Percentiles rank a stretch among this genome's conserved stretches.
Conservation (phyloP, 768 basidiomycete species). For the Suillus lakei region DNA sequence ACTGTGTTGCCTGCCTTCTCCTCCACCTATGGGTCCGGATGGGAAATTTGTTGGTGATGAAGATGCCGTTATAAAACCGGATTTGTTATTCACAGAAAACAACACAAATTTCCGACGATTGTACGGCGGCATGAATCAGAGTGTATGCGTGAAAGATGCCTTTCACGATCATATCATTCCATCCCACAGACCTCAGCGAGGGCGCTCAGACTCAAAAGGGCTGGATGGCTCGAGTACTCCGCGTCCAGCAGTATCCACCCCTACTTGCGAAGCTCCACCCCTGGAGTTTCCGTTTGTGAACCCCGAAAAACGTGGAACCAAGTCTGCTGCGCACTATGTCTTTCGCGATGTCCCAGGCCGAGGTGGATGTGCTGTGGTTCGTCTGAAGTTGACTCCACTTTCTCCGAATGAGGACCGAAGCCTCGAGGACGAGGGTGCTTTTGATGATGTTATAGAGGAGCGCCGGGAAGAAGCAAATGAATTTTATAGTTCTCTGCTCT, state of each 20-base stretch:
- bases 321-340: constrained; percentile 89
- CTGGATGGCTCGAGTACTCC: neutral
- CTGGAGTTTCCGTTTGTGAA: constrained; percentile 63
- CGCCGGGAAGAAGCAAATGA: constrained; percentile 94
- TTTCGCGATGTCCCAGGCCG: constrained; percentile 87
- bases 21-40: constrained; percentile 82
- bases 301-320: constrained; percentile 87
- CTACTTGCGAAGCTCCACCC: constrained; percentile 2
- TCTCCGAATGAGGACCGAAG: constrained; percentile 77
- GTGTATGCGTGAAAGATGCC: constrained; percentile 90
- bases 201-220: constrained; percentile 13
- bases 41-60: constrained; percentile 70
- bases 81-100: constrained; percentile 94
- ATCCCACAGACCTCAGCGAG: constrained; percentile 65
- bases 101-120: constrained; percentile 94
- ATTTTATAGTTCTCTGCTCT: constrained; percentile 83
- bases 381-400: constrained; percentile 87
- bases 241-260: neutral
- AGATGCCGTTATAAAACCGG: constrained; percentile 66
- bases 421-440: constrained; percentile 84
- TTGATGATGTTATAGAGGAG: constrained; percentile 90
- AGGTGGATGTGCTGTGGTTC: constrained; percentile 94
- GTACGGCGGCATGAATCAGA: constrained; percentile 86
- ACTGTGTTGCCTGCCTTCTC: constrained; percentile 90
- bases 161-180: constrained; percentile 98